Base-by-base conservation (phyloP, 2,329 filamentous ascomycete species). In the Moelleriella libera region DNA sequence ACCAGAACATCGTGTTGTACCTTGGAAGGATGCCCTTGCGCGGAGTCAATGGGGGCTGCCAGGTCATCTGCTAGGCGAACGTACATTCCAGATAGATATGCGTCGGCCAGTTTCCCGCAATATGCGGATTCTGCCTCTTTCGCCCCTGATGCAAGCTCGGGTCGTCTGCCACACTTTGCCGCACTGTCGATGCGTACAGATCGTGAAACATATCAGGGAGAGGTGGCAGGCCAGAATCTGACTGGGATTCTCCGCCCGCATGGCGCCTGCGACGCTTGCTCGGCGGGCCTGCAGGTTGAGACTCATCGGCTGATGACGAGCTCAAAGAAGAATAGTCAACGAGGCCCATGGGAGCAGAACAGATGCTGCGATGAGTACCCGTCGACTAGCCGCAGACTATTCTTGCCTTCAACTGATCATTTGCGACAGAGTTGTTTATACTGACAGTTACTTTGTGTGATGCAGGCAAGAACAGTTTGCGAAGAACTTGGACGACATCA, bases 31-130 rank as follows among this genome's bases (percentile, higher is more conserved):
- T 73, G 70, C 79, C 77, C 77, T 81, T 52, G 21, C 6, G 21
- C 21, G 6, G 5, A 5, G 9, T 34, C 30, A 47, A 30, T 8
- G 12, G 29, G 43, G 42, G 43, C 34, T 45, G 46, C 43, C 30
- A 39, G 34, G 34, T 8, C 34, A 12, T 37, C 34, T 37, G 12
- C 3, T 8, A 8, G 34, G 37, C 39, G 37, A 29, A 69, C 80
- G 66, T 72, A 94, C 92, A 98, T 68, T 97, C 90, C 48, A 95
- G 71, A 63, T 94, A 97, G 43, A 97, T 62, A 65, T 97, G 90
- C 34, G 82, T 88, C 1, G 90, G 88, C 92, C 92, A 98, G 63
- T 88, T 87, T 50, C 92, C 92, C 50, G 81, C 78, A 30, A 90
- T 71, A 64, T 98, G 92, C 29, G 90, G 89, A 45, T 80, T 85